Evolutionary conservation across 768 basidiomycete species (phyloP), one percentile per base, ranked within the genome.

Genomic region (Boletus coccyginus): DNA sequence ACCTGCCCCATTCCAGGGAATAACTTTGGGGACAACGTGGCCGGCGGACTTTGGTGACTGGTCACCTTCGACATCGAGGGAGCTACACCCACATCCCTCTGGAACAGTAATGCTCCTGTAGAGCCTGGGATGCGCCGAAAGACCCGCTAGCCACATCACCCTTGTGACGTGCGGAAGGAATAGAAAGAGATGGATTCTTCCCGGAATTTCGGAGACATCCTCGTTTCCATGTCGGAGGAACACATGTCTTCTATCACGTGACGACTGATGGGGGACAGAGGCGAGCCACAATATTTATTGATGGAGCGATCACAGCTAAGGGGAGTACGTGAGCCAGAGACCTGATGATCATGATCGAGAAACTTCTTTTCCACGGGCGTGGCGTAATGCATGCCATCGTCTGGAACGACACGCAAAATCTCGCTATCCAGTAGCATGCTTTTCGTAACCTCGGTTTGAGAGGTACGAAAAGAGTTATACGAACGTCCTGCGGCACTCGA

Each of bases 251-350:
- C 57, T 14, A 58, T 66, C 45, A 38, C 52, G 16, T 48, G 36
- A 36, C 58, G 63, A 41, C 56, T 59, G 16, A 66, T 53, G 7
- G 66, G 66, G n/a, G 56, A 55, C 17, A 68, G 38, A 56, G 63
- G 58, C 10, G 58, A 62, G 5, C 36, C 46, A 51, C 35, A 27
- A 16, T 19, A 41, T 5, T 52, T 42, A 19, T 59, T 21, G 14
- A 10, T 7, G 19, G 55, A 36, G 47, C 3, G 8, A 45, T 46
- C 53, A 40, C 5, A 19, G 10, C 63, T 63, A 24, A 41, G n/a
- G 46, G 12, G 13, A 42, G 16, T 9, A 42, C 5, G 32, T 65
- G 13, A 62, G 45, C 21, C 3, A 33, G 12, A 29, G 12, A 48
- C 3, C 33, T 0, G 8, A 35, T 5, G 19, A 21, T 16, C 9